phyloP scores from a whole-genome alignment of 495 filamentous ascomycete genomes.

The Pyrenula aspistea region DNA sequence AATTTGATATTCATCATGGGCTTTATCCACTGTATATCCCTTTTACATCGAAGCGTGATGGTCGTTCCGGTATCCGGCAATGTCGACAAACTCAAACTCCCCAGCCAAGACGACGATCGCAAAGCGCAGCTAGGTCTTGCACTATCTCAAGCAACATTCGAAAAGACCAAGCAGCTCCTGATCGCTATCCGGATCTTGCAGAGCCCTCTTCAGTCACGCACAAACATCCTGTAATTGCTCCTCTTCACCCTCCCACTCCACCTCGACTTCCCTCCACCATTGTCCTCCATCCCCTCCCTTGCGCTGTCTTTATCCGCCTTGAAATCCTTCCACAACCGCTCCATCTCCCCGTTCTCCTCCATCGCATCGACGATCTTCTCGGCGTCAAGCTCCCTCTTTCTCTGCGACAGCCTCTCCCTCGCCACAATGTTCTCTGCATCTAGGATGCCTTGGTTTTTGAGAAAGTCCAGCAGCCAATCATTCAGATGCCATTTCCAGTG shows the following conservation, averaged over 20 bases:
- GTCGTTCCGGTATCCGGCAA: background rate
- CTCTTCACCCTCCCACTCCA: background rate
- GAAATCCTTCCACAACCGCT: conserved; percentile 46
- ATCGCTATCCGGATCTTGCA: background rate
- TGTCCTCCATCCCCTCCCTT: conserved; percentile 25
- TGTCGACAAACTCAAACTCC: background rate
- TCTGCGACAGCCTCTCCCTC: conserved; percentile 31
- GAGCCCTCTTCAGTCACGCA: background rate
- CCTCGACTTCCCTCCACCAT: background rate
- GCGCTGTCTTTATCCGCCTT: conserved; percentile 44
- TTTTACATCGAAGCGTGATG: too few species aligned
- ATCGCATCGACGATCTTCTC: conserved; percentile 45
- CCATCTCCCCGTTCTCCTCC: conserved; percentile 40
- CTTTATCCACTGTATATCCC: too few species aligned
- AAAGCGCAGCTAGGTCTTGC: background rate
- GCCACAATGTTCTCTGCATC: conserved; percentile 38
- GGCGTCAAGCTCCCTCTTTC: conserved; percentile 38
- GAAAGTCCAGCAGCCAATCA: conserved; percentile 51
- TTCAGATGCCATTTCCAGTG: conserved; percentile 72
- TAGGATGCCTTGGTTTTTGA: conserved; percentile 41
- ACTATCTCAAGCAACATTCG: background rate
- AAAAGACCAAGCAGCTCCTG: background rate
- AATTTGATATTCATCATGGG: too few species aligned
- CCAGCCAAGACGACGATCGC: background rate
- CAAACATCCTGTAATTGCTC: background rate